Conservation (phyloP, 2,329 filamentous ascomycete genomes). For the Gyromitra esculenta region DNA sequence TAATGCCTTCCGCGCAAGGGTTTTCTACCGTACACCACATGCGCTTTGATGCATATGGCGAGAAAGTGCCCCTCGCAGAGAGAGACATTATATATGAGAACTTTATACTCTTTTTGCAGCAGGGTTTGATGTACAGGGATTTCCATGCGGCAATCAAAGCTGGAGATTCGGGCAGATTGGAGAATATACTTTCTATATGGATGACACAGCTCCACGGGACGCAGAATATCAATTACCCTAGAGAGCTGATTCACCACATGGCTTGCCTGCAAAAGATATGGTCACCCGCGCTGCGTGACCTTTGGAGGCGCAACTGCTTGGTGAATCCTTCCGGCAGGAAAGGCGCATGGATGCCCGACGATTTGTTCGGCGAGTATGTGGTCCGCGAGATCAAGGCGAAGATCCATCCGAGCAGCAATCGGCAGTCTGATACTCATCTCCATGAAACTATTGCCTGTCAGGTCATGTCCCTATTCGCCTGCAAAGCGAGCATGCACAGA, state of each 20-base stretch:
- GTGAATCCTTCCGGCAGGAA: not conserved
- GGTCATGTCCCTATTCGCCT: not conserved
- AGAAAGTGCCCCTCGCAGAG: not conserved
- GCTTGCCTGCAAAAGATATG: not conserved
- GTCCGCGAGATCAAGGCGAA: not conserved
- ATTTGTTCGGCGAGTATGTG: slow-evolving; percentile 1
- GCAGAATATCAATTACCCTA: slow-evolving; percentile 4
- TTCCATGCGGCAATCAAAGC: not conserved
- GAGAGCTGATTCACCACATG: not conserved
- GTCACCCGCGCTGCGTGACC: not conserved
- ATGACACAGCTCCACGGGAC: not conserved
- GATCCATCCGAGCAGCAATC: slow-evolving; percentile 1
- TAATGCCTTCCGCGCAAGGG: not conserved
- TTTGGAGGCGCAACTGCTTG: not conserved
- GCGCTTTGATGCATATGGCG: not conserved
- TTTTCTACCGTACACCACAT: not conserved
- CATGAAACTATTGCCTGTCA: not conserved
- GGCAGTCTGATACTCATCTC: not conserved
- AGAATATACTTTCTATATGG: not conserved
- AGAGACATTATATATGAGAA: not conserved
- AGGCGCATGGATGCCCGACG: not conserved
- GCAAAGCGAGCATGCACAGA: not conserved
- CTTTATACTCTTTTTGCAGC: not conserved
- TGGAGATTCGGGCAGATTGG: not conserved
- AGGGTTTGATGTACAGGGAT: slow-evolving; percentile 1